phyloP scores from a whole-genome alignment of 2,329 filamentous ascomycete species.

The Phialophora macrospora region DNA sequence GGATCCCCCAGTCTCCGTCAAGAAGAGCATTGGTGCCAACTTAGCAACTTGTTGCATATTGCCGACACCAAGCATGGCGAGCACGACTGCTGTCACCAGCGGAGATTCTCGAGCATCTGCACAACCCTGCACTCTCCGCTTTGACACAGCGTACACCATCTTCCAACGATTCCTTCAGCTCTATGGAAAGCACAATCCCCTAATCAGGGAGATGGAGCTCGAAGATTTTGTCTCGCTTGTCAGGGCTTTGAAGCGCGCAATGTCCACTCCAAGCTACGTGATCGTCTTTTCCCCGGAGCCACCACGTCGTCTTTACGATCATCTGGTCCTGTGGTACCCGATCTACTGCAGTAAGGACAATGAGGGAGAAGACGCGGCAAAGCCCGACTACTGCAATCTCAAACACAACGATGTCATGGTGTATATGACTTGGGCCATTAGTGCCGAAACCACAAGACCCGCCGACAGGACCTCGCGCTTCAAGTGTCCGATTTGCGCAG shows the following conservation, averaged over 20 bases:
- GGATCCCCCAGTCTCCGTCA: too few relatives aligned
- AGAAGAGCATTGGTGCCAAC: too few relatives aligned
- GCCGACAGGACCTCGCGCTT: neutral
- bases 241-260: neutral
- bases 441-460: neutral
- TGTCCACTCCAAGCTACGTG: neutral
- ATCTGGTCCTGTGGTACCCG: neutral
- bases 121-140: too few relatives aligned
- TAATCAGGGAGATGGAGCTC: neutral
- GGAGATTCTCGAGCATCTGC: too few relatives aligned
- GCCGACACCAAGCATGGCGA: too few relatives aligned
- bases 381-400: neutral
- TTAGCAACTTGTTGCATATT: too few relatives aligned
- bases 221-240: neutral
- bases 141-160: neutral
- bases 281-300: neutral
- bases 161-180: neutral
- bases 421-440: neutral
- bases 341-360: neutral
- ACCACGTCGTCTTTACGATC: neutral
- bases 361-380: neutral
- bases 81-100: too few relatives aligned
- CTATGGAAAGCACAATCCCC: neutral
- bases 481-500: neutral
- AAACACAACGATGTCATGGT: neutral